Evolutionary conservation across 768 basidiomycete species (phyloP), one percentile per base, ranked within the genome.

Genomic region (Tulasnella sp.): DNA sequence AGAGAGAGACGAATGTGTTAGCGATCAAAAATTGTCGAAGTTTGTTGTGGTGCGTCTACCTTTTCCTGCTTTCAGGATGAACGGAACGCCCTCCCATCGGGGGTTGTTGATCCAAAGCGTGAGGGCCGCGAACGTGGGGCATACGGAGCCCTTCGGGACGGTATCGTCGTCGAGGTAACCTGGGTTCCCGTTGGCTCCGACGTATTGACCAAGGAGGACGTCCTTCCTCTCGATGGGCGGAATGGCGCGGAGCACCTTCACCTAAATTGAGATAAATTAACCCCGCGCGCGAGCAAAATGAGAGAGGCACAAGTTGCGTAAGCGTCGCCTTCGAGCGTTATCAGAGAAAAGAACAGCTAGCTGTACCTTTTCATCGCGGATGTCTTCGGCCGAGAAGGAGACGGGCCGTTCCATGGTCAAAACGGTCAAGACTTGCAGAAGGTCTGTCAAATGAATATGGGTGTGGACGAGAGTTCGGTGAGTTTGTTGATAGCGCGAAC

Each of bases 121-220:
- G 66, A 89, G 88, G 7, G 94, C 94, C 64, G 96, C 95, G 77
- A 89, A 99, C 5, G 96, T 99, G 7, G 97, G 96, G 82, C 95
- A 97, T 52, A 88, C 86, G 29, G 95, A 98, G 78, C 87, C 87
- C 79, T 86, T 94, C 41, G 96, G 96, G 32, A 98, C 96, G 1
- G 94, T 98, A 35, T 90, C 88, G 79, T 99, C 96, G 75, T 99
- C 96, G 73, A 97, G 88, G 80, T 99, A 98, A n/a, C 96, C 96
- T n/a, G 97, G 95, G 81, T 98, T 97, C 73, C 90, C 92, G 76
- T 91, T 88, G 34, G 90, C 90, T 40, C 84, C 83, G 67, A 92
- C 90, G 79, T 99, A 99, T 81, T 99, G 96, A 11, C 97, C 96
- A 69, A 99, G 87, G 64, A 99, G 88, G 37, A 89, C 89, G 77